phyloP scores from a whole-genome alignment of 164 flowering plant genomes.

The Santalum album region DNA sequence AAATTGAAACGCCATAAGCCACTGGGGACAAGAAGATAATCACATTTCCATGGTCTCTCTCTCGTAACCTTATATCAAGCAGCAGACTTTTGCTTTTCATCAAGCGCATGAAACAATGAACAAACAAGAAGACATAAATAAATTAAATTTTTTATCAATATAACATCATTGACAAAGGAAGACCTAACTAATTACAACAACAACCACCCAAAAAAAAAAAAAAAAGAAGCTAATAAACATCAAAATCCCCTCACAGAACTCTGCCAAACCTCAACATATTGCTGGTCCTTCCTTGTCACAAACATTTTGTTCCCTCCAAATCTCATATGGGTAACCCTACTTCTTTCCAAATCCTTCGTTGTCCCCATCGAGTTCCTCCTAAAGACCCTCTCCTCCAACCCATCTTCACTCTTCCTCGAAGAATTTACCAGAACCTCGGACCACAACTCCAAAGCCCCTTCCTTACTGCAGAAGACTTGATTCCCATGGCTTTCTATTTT shows the following conservation, averaged over 20 bases:
- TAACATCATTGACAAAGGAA: not conserved
- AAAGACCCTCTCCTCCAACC: constrained; percentile 45
- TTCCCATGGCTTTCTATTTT: constrained; percentile 68
- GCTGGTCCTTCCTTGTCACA: constrained; percentile 71
- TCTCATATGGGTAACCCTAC: constrained; percentile 41
- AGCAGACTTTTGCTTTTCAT: no score
- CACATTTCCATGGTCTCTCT: no score
- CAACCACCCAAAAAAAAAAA: not conserved
- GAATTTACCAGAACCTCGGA: constrained; percentile 60
- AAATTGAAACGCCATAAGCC: no score
- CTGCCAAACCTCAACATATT: constrained; percentile 85
- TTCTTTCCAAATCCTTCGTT: constrained; percentile 45
- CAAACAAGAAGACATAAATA: no score
- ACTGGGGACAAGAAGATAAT: no score
- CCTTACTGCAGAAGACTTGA: constrained; percentile 71
- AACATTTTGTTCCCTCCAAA: constrained; percentile 96
- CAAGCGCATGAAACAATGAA: no score
- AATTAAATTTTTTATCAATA: no score
- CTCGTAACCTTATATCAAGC: no score
- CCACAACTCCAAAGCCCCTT: constrained; percentile 78
- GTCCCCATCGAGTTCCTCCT: constrained; percentile 75
- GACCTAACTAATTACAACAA: not conserved
- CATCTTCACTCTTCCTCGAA: constrained; percentile 20
- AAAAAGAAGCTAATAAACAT: not conserved
- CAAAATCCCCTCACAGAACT: constrained; percentile 38